phyloP scores from a whole-genome alignment of 2,329 filamentous ascomycete species.

The Eurotiales sp. region DNA sequence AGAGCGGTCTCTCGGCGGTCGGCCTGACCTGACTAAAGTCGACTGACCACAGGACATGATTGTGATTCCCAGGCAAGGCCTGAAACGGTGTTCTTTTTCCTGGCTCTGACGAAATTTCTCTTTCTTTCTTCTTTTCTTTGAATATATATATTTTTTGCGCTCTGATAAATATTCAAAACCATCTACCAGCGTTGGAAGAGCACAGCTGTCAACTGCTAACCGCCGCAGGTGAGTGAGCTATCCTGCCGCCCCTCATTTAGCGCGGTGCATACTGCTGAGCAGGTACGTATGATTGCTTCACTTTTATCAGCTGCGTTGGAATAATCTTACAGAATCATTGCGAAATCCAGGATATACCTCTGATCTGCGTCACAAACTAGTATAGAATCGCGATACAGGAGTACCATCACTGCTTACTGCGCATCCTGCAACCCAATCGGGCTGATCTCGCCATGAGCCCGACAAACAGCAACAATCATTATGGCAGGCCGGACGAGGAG shows the following conservation, averaged over 20 bases:
- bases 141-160: background rate
- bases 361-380: no score
- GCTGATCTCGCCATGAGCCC: slow-evolving; percentile 37
- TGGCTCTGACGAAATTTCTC: no score
- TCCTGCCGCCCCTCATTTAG: no score
- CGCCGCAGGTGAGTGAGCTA: no score
- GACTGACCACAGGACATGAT: no score
- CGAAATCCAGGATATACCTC: background rate
- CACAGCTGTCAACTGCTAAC: no score
- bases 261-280: background rate
- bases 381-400: background rate
- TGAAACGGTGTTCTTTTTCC: slow-evolving; percentile 2
- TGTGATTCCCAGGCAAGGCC: no score
- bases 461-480: slow-evolving; percentile 40
- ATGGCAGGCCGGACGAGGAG: slow-evolving; percentile 72
- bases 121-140: background rate
- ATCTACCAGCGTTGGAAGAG: background rate
- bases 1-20: background rate
- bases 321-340: background rate
- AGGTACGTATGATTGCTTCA: background rate
- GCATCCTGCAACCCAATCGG: slow-evolving; percentile 5
- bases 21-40: slow-evolving; percentile 12
- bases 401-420: background rate
- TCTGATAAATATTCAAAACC: background rate
- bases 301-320: background rate